phyloP scores from a whole-genome alignment of 768 basidiomycete species.

The Neoboletus subvelutipes region DNA sequence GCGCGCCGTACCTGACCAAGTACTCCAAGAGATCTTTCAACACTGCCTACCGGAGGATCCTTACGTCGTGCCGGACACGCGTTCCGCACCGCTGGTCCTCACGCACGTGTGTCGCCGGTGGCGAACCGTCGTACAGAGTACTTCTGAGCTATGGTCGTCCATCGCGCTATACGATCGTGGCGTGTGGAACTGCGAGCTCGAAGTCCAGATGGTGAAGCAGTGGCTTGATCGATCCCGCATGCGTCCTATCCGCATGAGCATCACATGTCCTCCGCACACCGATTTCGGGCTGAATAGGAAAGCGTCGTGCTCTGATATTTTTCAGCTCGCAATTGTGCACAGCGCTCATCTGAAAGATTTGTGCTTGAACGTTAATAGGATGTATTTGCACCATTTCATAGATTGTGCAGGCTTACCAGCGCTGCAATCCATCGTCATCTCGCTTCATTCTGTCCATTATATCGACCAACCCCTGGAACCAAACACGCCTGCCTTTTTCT shows the following conservation, averaged over 20 bases:
- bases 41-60: slow-evolving; percentile 24
- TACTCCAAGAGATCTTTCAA: slow-evolving; percentile 34
- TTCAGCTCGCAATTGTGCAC: slow-evolving; percentile 24
- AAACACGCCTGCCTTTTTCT: not conserved
- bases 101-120: slow-evolving; percentile 35
- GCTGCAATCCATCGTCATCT: slow-evolving; percentile 18
- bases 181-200: slow-evolving; percentile 27
- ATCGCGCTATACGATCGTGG: slow-evolving; percentile 30
- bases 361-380: slow-evolving; percentile 14
- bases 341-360: slow-evolving; percentile 18
- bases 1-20: slow-evolving; percentile 31
- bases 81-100: slow-evolving; percentile 32
- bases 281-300: slow-evolving; percentile 13
- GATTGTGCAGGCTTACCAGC: slow-evolving; percentile 4
- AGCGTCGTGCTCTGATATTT: slow-evolving; percentile 14
- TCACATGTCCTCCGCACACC: slow-evolving; percentile 17
- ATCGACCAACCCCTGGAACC: slow-evolving; percentile 3
- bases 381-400: slow-evolving; percentile 25
- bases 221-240: slow-evolving; percentile 23
- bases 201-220: slow-evolving; percentile 24
- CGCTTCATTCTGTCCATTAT: slow-evolving; percentile 12
- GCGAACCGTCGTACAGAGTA: slow-evolving; percentile 27
- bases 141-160: slow-evolving; percentile 35
- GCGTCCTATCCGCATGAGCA: slow-evolving; percentile 26
- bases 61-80: slow-evolving; percentile 23